Conservation (phyloP, 352 stramenopile species). For the Phytophthora sp. region DNA sequence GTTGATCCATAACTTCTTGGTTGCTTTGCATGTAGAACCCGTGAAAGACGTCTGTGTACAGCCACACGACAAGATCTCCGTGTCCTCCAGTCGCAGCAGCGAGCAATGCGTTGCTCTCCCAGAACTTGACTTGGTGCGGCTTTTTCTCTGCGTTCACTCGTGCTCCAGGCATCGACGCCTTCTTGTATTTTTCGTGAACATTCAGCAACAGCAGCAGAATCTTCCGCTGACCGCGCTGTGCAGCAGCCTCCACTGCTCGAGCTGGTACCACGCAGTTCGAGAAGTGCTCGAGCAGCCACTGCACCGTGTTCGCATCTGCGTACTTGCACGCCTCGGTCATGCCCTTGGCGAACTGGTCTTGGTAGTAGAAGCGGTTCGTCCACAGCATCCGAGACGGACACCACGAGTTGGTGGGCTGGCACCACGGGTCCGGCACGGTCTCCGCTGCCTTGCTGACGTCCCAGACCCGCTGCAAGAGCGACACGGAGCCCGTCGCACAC, state of each 20-base stretch:
- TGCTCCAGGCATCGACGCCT: conserved; percentile 11
- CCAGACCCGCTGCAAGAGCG: conserved; percentile 21
- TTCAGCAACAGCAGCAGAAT: conserved; percentile 27
- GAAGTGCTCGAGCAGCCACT: conserved; percentile 28
- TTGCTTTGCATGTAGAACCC: conserved; percentile 30
- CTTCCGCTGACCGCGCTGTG: conserved; percentile 5
- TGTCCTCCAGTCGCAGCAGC: conserved; percentile 26
- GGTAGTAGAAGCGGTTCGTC: conserved; percentile 32
- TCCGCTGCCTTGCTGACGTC: conserved; percentile 20
- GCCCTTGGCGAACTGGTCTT: conserved; percentile 27
- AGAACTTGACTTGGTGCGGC: conserved; percentile 33
- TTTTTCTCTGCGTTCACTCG: conserved; percentile 1
- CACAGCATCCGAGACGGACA: conserved; percentile 25
- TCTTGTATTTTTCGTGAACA: conserved; percentile 18
- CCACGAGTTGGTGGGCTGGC: conserved; percentile 20
- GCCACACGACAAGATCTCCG: conserved; percentile 26
- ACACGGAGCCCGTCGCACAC: conserved; percentile 16
- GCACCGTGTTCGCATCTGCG: conserved; percentile 13
- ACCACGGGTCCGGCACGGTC: conserved; percentile 11
- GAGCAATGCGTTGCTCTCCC: conserved; percentile 30
- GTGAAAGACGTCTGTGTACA: conserved; percentile 26
- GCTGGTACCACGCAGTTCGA: conserved; percentile 16
- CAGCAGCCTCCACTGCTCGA: conserved; percentile 23
- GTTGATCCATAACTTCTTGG: conserved; percentile 27
- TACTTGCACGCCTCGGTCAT: conserved; percentile 21